A percentile compares a stretch with the other conserved stretches of the same genome.
Evolutionary conservation across 2,329 filamentous ascomycete genomes (phyloP).

Genomic region (Neurospora sp.): DNA sequence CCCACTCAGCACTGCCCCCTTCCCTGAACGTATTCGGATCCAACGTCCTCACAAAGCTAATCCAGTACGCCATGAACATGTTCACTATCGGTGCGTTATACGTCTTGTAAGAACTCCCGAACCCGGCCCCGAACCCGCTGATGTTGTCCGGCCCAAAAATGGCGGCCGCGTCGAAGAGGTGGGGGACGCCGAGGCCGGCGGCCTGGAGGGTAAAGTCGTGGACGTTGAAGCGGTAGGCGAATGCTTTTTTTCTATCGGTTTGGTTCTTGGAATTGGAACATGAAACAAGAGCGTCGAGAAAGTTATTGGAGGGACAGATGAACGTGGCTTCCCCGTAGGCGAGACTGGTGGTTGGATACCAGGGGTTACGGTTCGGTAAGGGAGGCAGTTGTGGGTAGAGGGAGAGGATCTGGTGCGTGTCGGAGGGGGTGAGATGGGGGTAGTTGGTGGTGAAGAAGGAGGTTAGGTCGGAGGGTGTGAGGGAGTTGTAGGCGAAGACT

Average conservation of each 20-base stretch:
- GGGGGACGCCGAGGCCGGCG: slow-evolving; percentile 35
- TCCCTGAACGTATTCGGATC: slow-evolving; percentile 32
- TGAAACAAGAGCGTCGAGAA: slow-evolving; percentile 25
- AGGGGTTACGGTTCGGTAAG: slow-evolving; percentile 29
- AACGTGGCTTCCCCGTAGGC: slow-evolving; percentile 38
- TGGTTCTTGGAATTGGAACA: slow-evolving; percentile 1
- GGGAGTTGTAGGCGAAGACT: slow-evolving; percentile 31
- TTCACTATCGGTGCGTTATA: slow-evolving; percentile 36
- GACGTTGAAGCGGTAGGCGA: slow-evolving; percentile 42
- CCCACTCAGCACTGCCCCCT: slow-evolving; percentile 30
- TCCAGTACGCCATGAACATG: slow-evolving; percentile 38
- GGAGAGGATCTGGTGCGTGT: slow-evolving; percentile 25
- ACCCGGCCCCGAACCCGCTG: slow-evolving; percentile 10
- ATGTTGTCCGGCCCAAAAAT: slow-evolving; percentile 36
- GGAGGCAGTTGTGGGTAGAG: slow-evolving; percentile 27
- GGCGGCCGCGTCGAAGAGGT: slow-evolving; percentile 37
- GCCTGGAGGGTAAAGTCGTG: slow-evolving; percentile 26
- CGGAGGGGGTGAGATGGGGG: slow-evolving; percentile 28
- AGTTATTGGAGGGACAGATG: slow-evolving; percentile 30
- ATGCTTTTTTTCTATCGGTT: slow-evolving; percentile 15
- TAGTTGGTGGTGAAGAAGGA: slow-evolving; percentile 38
- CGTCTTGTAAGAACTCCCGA: slow-evolving; percentile 28
- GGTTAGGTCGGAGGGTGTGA: slow-evolving; percentile 23
- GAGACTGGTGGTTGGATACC: slow-evolving; percentile 31
- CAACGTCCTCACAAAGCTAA: slow-evolving; percentile 36